Base-by-base conservation (phyloP, 2,329 filamentous ascomycete species). In the Colletotrichum sp. region DNA sequence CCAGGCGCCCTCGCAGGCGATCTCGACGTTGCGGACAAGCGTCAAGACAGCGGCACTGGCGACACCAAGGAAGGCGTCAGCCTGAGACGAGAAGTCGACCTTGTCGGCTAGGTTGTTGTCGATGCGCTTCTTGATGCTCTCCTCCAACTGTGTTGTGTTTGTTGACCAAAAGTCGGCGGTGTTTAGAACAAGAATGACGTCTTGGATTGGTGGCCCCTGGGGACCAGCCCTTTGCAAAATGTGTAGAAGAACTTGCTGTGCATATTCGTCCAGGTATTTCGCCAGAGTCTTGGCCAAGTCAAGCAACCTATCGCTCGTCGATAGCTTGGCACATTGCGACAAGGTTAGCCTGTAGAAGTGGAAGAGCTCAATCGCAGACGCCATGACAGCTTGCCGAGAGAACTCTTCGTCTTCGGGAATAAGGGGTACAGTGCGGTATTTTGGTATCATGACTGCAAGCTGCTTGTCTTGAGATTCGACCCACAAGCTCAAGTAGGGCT, bases 141-240 rank as follows among this genome's bases (percentile, higher is more conserved):
- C 96, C 83, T 99, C 96, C 1, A 99, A 89, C 82, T 99, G 96
- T 64, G 93, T 96, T 65, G 96, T 97, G 34, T 98, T 99, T 30
- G 92, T 92, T 82, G 98, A 96, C 91, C 97, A 99, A 84, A 99
- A 99, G 82, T 99, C 97, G 1, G 97, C 96, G 2, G 97, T 99
- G 83, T 99, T 99, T 64, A 99, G 89, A 2, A 99, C 96, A 5
- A 98, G 88, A 16, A 98, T 91, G 5, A 95, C 91, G 78, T 98
- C 94, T 80, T 98, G 93, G 3, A 97, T 81, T 5, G 88, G 85
- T 3, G 91, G 87, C 1, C 77, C 90, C 80, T 81, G 89, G 84
- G 79, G 89, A 79, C 83, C 92, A 81, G 85, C 94, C 6, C 85
- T 84, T 78, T 93, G 91, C 8, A 93, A 82, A 77, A 94, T 93